Evolutionary conservation across 2,329 filamentous ascomycete species (phyloP).

Genomic region (Aspergillus candidus): DNA sequence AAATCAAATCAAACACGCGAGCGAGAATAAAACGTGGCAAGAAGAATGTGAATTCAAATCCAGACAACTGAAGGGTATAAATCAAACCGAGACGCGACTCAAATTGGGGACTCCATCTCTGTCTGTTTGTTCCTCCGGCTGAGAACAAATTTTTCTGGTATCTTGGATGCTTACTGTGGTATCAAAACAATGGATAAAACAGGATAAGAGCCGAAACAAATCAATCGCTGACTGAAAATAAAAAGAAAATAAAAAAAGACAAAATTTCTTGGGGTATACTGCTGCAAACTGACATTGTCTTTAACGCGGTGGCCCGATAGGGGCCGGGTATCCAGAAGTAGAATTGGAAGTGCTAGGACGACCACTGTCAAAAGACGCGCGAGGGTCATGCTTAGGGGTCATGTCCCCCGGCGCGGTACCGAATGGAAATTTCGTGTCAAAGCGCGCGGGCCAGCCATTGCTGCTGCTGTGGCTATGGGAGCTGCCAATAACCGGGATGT

Average conservation of each 20-base stretch:
- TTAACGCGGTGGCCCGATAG: conserved; percentile 86
- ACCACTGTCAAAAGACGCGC: conserved; percentile 83
- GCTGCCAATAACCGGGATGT: conserved; percentile 50
- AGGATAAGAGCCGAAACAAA: conserved; percentile 13
- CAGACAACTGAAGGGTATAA: conserved; percentile 7
- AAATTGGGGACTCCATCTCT: conserved; percentile 5
- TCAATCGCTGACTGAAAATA: conserved; percentile 24
- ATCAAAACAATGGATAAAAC: conserved; percentile 20
- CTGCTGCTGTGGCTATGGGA: conserved; percentile 59
- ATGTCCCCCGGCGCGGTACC: conserved; percentile 64
- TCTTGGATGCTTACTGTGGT: conserved; percentile 14
- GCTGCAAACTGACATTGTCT: conserved; percentile 43
- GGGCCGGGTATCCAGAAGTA: conserved; percentile 94
- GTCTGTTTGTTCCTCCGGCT: too few relatives aligned
- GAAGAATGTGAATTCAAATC: conserved; percentile 11
- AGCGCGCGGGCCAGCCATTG: conserved; percentile 47
- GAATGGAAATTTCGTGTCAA: conserved; percentile 62
- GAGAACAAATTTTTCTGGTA: conserved; percentile 5
- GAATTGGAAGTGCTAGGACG: conserved; percentile 93
- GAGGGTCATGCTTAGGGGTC: conserved; percentile 75
- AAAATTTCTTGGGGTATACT: conserved; percentile 40
- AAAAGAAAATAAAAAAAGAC: conserved; percentile 19
- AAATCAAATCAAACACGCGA: background rate
- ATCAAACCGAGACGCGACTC: conserved; percentile 1
- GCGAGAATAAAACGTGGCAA: conserved; percentile 1